phyloP scores from a whole-genome alignment of 176 grass and related monocot species.

The Dactylis glomerata region DNA sequence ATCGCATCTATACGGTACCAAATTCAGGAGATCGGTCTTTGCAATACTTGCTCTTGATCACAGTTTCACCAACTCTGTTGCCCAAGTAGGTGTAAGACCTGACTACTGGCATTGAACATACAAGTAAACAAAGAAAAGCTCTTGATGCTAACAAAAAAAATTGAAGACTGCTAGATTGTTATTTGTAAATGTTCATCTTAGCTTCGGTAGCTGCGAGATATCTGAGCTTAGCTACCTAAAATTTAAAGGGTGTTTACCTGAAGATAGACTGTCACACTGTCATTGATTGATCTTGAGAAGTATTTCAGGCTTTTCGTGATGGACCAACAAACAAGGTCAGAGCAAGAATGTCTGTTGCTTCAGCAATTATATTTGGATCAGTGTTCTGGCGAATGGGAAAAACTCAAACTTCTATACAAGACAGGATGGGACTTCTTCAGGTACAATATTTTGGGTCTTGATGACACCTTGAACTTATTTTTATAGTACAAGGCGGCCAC shows the following conservation, averaged over 20 bases:
- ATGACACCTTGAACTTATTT: constrained; percentile 15
- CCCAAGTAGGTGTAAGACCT: not conserved
- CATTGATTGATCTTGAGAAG: constrained; percentile 13
- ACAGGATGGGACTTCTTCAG: constrained; percentile 96
- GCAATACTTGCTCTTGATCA: no score
- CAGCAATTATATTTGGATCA: constrained; percentile 96
- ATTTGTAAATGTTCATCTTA: constrained; percentile 2
- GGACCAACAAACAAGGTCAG: constrained; percentile 98
- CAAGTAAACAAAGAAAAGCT: not conserved
- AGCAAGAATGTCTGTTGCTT: constrained; percentile 91
- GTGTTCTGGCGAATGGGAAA: constrained; percentile 94
- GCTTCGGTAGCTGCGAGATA: not conserved
- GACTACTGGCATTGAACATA: not conserved
- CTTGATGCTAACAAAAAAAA: not conserved
- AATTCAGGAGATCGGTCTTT: not conserved
- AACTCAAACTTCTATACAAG: constrained; percentile 93
- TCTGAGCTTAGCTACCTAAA: not conserved
- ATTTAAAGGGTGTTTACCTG: not conserved
- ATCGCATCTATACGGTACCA: not conserved
- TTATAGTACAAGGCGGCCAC: not conserved
- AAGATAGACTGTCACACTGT: constrained; percentile 2
- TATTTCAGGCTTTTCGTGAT: constrained; percentile 85
- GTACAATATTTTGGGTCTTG: constrained; percentile 38
- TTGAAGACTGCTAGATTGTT: not conserved
- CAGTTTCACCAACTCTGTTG: not conserved